These are phyloP conservation scores for Tulasnella sp. DNA, from an alignment of 768 basidiomycete genomes.

Conservation along the genomic window DNA sequence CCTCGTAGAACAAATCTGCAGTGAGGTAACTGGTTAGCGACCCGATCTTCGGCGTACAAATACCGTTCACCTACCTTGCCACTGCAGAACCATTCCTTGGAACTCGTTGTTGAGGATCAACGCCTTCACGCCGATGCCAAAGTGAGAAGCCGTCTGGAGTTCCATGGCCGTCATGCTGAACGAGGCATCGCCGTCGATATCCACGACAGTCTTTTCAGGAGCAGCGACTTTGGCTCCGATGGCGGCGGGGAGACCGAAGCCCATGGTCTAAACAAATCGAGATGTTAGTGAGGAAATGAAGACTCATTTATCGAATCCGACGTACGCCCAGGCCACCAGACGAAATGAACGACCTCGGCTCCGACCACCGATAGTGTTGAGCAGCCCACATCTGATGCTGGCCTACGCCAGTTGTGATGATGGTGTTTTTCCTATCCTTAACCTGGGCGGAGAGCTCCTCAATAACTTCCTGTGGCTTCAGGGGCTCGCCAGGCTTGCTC, in stretches of 20 bases:
- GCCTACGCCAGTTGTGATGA: constrained; percentile 93
- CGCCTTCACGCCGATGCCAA: constrained; percentile 92
- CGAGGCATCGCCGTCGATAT: constrained; percentile 97
- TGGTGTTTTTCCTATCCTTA: constrained; percentile 76
- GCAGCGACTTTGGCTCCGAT: constrained; percentile 97
- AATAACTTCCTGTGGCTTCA: constrained; percentile 97
- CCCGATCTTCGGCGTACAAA: neutral
- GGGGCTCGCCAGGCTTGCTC: constrained; percentile 61
- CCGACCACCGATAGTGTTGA: constrained; percentile 88
- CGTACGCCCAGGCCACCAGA: constrained; percentile 92
- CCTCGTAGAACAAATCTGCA: constrained; percentile 90
- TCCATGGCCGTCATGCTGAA: constrained; percentile 99
- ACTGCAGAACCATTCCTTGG: constrained; percentile 99
- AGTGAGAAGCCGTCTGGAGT: constrained; percentile 90
- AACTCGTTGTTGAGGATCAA: constrained; percentile 94
- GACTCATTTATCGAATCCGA: constrained; percentile 39
- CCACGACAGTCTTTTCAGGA: constrained; percentile 89
- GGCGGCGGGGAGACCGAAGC: constrained; percentile 91
- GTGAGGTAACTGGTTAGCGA: neutral
- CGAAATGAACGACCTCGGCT: constrained; percentile 86
- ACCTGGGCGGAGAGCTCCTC: constrained; percentile 87
- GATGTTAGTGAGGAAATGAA: neutral
- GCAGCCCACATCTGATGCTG: constrained; percentile 99
- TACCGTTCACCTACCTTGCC: constrained; percentile 72
- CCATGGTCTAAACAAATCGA: constrained; percentile 80